Conservation (phyloP, 331 rosid species). For the Acacia concinna region DNA sequence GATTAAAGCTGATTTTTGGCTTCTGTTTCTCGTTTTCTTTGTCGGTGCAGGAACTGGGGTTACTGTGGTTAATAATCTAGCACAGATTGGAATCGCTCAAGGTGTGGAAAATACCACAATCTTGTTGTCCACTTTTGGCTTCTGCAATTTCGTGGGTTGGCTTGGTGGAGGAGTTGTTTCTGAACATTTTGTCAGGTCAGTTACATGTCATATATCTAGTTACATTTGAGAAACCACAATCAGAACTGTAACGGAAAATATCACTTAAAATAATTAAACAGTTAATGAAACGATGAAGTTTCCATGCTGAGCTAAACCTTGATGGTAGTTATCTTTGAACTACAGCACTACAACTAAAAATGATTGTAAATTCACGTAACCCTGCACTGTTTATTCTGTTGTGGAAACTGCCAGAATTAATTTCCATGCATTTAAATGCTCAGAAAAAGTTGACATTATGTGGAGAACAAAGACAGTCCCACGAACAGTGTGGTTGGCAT, state of each 20-base stretch:
- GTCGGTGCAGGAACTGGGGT: constrained; percentile 87
- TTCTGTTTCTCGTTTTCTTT: constrained; percentile 70
- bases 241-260: not conserved
- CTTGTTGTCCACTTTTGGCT: constrained; percentile 74
- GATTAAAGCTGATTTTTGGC: constrained; percentile 88
- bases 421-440: not conserved
- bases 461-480: constrained; percentile 56
- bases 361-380: not conserved
- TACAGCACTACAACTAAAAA: not conserved
- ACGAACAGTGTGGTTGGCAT: constrained; percentile 73
- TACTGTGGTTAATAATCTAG: constrained; percentile 80
- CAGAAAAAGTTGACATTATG: not conserved
- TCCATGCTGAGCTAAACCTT: not conserved
- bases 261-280: not conserved
- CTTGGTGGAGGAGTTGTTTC: constrained; percentile 92
- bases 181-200: constrained; percentile 79
- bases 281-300: not conserved
- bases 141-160: constrained; percentile 81
- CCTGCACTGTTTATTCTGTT: not conserved
- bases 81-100: constrained; percentile 83
- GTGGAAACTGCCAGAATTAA: constrained; percentile 8
- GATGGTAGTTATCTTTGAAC: not conserved
- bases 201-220: not conserved
- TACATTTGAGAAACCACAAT: not conserved
- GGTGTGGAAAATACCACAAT: constrained; percentile 72